Evolutionary conservation across 108 stramenopile species (phyloP).

Genomic region (Licmophora abbreviata): DNA sequence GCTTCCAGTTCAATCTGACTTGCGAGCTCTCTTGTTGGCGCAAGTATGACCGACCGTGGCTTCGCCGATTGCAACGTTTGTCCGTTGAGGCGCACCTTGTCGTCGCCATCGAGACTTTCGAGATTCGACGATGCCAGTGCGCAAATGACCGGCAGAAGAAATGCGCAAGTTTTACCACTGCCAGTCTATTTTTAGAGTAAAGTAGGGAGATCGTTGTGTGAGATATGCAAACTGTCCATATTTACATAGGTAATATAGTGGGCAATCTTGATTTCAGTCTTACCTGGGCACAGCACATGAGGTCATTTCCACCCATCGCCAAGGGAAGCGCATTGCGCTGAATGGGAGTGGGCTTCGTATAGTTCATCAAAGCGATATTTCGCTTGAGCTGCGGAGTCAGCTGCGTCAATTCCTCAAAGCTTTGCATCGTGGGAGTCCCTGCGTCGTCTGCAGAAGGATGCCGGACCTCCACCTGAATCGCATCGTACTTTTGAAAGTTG

Average conservation of each 20-base stretch:
- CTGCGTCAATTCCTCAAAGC: background rate
- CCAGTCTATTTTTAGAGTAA: no score
- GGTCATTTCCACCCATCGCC: slow-evolving; percentile 9
- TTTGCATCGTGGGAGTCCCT: background rate
- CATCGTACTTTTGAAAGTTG: slow-evolving; percentile 9
- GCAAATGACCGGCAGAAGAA: slow-evolving; percentile 37
- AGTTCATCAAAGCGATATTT: slow-evolving; percentile 4
- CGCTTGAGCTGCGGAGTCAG: background rate
- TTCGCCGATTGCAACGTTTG: slow-evolving; percentile 9
- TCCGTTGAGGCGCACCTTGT: slow-evolving; percentile 60
- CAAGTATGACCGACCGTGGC: slow-evolving; percentile 75
- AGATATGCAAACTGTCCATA: background rate
- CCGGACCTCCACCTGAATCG: slow-evolving; percentile 8
- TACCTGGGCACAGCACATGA: slow-evolving; percentile 13
- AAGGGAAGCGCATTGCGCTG: slow-evolving; percentile 8
- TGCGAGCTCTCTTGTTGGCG: slow-evolving; percentile 88
- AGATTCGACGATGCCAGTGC: slow-evolving; percentile 36
- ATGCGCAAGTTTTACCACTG: slow-evolving; percentile 74
- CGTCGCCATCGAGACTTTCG: slow-evolving; percentile 23
- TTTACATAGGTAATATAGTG: no score
- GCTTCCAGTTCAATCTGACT: slow-evolving; percentile 72
- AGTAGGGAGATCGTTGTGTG: no score
- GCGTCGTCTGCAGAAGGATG: background rate
- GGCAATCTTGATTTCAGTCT: no score
- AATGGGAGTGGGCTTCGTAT: slow-evolving; percentile 10